A percentile compares a stretch with the other conserved stretches of the same genome.
These are phyloP conservation scores for Dryadomyces sulphureus DNA, from an alignment of 2,329 filamentous ascomycete genomes.

Conservation along the genomic window DNA sequence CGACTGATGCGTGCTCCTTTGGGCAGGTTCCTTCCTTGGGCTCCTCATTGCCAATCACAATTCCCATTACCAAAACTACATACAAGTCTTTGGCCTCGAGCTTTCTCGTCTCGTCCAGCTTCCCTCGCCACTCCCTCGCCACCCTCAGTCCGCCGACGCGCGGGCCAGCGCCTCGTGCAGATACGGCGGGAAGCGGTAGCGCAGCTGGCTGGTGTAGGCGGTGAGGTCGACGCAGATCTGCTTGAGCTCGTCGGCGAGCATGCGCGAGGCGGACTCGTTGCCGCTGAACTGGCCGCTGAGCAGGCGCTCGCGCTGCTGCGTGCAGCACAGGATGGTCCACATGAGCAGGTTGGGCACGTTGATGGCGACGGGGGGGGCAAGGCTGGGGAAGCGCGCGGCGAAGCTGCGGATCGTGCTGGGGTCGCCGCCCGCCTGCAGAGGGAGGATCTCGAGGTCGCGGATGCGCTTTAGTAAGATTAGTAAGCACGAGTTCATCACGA, in stretches of 20 bases:
- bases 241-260: conserved; percentile 56
- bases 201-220: conserved; percentile 83
- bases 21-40: no score
- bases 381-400: conserved; percentile 64
- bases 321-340: conserved; percentile 84
- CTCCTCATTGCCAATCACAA: no score
- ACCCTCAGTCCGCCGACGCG: conserved; percentile 51
- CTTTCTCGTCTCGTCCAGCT: not conserved
- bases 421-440: conserved; percentile 59
- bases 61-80: not conserved
- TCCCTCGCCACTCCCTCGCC: not conserved
- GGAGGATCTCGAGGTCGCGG: conserved; percentile 60
- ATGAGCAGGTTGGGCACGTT: conserved; percentile 85
- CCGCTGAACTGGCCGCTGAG: conserved; percentile 59
- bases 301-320: conserved; percentile 59
- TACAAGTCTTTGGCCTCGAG: not conserved
- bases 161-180: conserved; percentile 80
- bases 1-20: no score
- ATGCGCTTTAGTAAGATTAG: conserved; percentile 38
- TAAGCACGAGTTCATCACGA: not conserved
- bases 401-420: conserved; percentile 64
- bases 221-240: conserved; percentile 80
- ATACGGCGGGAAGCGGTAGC: conserved; percentile 75
- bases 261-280: conserved; percentile 47
- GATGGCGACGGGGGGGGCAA: conserved; percentile 69